A percentile compares a stretch with the other conserved stretches of the same genome.
Conservation (phyloP, 1,284 basidiomycete species). For the Waitea zeae region DNA sequence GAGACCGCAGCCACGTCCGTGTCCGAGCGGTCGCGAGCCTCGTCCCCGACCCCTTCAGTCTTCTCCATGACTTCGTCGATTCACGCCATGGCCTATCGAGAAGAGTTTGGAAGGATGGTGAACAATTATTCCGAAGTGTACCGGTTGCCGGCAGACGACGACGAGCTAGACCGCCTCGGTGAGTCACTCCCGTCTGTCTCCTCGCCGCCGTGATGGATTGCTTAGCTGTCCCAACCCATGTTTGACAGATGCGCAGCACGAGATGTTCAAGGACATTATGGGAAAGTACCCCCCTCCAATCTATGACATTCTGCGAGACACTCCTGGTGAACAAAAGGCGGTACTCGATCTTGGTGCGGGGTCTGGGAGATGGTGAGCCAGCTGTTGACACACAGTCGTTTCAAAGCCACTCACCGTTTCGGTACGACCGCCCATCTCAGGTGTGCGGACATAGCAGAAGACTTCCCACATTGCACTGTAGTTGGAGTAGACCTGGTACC, state of each 20-base stretch:
- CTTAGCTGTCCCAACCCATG: background rate
- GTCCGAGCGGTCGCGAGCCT: constrained; percentile 30
- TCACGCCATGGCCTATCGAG: constrained; percentile 35
- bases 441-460: too few species aligned
- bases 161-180: constrained; percentile 55
- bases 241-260: constrained; percentile 43
- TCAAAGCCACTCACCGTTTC: background rate
- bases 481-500: constrained; percentile 67
- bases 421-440: constrained; percentile 47
- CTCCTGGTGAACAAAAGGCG: constrained; percentile 38
- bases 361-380: constrained; percentile 49
- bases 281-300: constrained; percentile 46
- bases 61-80: constrained; percentile 48
- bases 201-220: background rate
- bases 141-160: constrained; percentile 55
- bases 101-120: constrained; percentile 49
- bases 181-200: constrained; percentile 9
- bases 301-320: constrained; percentile 34
- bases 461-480: constrained; percentile 49
- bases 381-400: constrained; percentile 6
- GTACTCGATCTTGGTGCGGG: constrained; percentile 66
- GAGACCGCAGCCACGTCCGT: constrained; percentile 27
- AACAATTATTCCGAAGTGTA: constrained; percentile 70
- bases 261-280: constrained; percentile 41
- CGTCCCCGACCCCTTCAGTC: constrained; percentile 49